Evolutionary conservation across 75 land plant species (phyloP), one percentile per base, ranked within the genome.

Genomic region (Picea sitchensis): DNA sequence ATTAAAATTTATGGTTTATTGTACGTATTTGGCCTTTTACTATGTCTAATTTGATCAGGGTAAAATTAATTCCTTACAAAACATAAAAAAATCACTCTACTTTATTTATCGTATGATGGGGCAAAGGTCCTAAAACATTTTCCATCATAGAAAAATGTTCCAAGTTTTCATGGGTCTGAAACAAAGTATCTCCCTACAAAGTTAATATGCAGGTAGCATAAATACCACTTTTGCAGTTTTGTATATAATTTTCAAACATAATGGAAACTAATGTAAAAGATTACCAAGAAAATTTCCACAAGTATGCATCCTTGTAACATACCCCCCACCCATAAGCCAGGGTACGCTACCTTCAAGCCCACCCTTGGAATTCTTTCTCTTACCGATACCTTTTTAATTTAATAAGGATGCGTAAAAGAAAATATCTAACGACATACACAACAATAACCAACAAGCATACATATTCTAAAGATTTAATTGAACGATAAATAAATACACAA

Each of bases 61-160:
- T 72, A 64, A 64, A 3, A 17, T 1, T 14, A 72, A 2, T 18
- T 31, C 51, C 59, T 17, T 64, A 11, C 17, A 18, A 65, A 30
- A 26, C 81, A 75, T 69, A 61, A 60, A 38, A 67, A 77, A 76
- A 91, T 83, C 72, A 92, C 95, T 90, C 92, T 56, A 73, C 90
- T 74, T 77, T 87, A 67, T 86, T 88, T 41, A 93, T 60, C 84
- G 91, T 93, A 58, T 90, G 88, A 18, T 62, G 76, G 4, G 93
- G 91, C 72, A 93, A 21, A 47, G 91, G 81, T 21, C 95, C 95
- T 14, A 93, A 63, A 1, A 93, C 92, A 68, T 88, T 69, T 81
- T 93, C 93, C 93, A 93, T 91, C 95, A 91, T 93, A 7, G 95
- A 91, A 58, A 93, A 84, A 74, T 93, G 95, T 76, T 93, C 95